phyloP scores from a whole-genome alignment of 2,329 filamentous ascomycete species.

The Diaporthe caulivora region DNA sequence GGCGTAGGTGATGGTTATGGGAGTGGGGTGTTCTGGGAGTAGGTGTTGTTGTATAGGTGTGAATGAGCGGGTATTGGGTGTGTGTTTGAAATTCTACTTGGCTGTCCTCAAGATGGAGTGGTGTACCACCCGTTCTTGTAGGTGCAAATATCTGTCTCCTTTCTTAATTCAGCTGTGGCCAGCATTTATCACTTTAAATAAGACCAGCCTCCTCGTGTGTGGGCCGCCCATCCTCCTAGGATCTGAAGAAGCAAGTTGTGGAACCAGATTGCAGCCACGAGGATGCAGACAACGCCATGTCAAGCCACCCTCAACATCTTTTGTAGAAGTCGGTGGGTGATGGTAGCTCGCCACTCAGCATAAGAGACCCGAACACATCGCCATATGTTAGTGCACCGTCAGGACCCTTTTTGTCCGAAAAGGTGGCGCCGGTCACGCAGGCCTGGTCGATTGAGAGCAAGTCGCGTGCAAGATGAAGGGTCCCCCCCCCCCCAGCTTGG shows the following conservation, averaged over 20 bases:
- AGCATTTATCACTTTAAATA: background rate
- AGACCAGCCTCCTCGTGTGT: background rate
- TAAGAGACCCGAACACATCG: background rate
- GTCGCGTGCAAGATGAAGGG: background rate
- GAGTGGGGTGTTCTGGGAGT: too few relatives aligned
- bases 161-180: background rate
- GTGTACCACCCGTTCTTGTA: too few relatives aligned
- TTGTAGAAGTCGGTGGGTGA: background rate
- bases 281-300: background rate
- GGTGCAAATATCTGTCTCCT: too few relatives aligned
- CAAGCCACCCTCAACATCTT: too few relatives aligned
- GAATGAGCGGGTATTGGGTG: too few relatives aligned
- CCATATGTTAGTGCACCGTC: background rate
- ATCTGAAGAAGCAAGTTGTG: background rate
- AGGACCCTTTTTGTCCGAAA: background rate
- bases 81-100: too few relatives aligned
- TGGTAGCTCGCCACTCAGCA: background rate
- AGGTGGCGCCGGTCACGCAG: background rate
- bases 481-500: background rate
- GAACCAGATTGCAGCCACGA: background rate
- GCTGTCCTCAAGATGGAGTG: too few relatives aligned
- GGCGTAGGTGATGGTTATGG: too few relatives aligned
- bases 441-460: too few relatives aligned
- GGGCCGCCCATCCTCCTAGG: too few relatives aligned
- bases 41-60: too few relatives aligned